Evolutionary conservation across 2,329 filamentous ascomycete species (phyloP), one percentile per base, ranked within the genome.

Genomic region (Fusarium guadeloupense): DNA sequence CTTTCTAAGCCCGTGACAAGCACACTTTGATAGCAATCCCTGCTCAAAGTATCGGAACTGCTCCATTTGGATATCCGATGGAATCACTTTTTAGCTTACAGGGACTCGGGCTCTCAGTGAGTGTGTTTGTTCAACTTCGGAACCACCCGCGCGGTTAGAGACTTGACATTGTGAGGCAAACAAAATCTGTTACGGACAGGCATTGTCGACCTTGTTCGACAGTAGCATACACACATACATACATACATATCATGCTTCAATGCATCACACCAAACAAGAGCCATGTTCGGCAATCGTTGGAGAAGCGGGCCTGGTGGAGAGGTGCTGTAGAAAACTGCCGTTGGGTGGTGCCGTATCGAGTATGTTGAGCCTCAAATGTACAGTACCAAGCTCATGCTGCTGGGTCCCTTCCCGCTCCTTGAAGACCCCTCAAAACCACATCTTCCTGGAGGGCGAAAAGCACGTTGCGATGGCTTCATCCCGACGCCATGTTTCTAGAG

Each of bases 281-380:
- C 57, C 66, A 61, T 68, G 66, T 61, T 67, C 68, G 68, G 68
- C 68, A 70, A 69, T 70, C 68, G 68, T 69, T 70, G 62, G 64
- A 70, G 68, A 70, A 70, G 68, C 68, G 68, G 68, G 68, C 67
- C 68, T 68, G 50, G 60, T 66, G 67, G 67, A 57, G 55, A 65
- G 54, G 45, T 45, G 54, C 35, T 8, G 28, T n/a, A 31, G 28
- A 58, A 69, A 67, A 70, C 68, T 70, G 64, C 68, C 68, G 66
- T 58, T 70, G 66, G 57, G 58, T 53, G 67, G 63, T 66, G 56
- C 66, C 59, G 50, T 51, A 56, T 33, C 61, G 52, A 66, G 47
- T 49, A 59, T 41, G 61, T 64, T 69, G 67, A 69, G 67, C 62
- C 62, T 65, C 62, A 63, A 62, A 55, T n/a, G 61, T 58, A 62